Evolutionary conservation across 495 filamentous ascomycete genomes (phyloP).

Genomic region (Penicillium subrubescens): DNA sequence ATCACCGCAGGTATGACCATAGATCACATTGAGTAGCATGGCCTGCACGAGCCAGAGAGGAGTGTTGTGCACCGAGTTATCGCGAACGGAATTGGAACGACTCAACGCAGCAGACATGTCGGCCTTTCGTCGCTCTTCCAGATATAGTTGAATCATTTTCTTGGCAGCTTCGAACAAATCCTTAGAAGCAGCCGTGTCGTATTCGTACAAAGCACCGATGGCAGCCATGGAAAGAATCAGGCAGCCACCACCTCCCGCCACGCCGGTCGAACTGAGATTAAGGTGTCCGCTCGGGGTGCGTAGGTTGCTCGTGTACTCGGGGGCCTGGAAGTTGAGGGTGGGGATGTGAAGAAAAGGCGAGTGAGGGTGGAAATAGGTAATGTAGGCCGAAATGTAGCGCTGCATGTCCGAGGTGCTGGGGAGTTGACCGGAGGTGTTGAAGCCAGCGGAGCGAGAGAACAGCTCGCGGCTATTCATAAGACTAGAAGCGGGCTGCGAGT

Average conservation of each 20-base stretch:
- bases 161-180: constrained; percentile 92
- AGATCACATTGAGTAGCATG: constrained; percentile 95
- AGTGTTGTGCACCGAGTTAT: constrained; percentile 73
- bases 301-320: constrained; percentile 63
- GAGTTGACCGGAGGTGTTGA: constrained; percentile 58
- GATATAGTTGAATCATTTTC: constrained; percentile 90
- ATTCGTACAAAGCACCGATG: constrained; percentile 93
- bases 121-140: constrained; percentile 90
- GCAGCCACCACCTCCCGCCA: constrained; percentile 82
- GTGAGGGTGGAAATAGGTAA: constrained; percentile 94
- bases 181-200: constrained; percentile 74
- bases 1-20: constrained; percentile 93
- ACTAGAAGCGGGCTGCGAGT: constrained; percentile 68
- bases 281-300: constrained; percentile 54
- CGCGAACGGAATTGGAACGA: constrained; percentile 58
- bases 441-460: constrained; percentile 47
- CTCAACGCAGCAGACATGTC: constrained; percentile 81
- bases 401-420: constrained; percentile 92
- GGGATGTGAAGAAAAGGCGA: constrained; percentile 91
- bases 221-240: constrained; percentile 94
- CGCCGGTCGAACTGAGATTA: constrained; percentile 61
- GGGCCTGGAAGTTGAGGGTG: constrained; percentile 86
- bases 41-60: constrained; percentile 98
- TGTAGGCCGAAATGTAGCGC: constrained; percentile 88
- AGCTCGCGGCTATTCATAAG: constrained; percentile 45